A percentile compares a stretch with the other conserved stretches of the same genome.
These are phyloP conservation scores for Kitagawia praeruptora DNA, from an alignment of 129 eudicot species.

Conservation along the genomic window DNA sequence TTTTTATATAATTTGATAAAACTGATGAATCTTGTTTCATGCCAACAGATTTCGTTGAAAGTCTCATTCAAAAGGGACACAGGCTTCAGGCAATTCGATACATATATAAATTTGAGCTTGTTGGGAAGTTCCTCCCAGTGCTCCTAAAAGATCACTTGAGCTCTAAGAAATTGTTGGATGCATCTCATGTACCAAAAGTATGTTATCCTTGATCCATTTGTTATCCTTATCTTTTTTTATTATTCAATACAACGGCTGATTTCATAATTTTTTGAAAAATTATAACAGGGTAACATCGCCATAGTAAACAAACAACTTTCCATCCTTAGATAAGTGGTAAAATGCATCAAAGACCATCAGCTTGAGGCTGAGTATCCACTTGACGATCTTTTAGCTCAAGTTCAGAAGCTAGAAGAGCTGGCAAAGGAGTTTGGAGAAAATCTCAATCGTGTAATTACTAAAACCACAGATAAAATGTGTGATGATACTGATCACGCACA, in stretches of 20 bases:
- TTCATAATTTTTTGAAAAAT: neutral
- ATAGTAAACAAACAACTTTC: neutral
- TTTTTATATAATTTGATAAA: neutral
- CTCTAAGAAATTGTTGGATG: neutral
- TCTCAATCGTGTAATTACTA: neutral
- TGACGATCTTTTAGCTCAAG: neutral
- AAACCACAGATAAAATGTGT: too few species aligned
- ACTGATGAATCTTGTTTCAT: neutral
- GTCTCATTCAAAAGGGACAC: slow-evolving; percentile 10
- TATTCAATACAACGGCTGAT: neutral
- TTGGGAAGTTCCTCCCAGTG: slow-evolving; percentile 16
- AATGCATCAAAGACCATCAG: slow-evolving; percentile 12
- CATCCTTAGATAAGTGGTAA: slow-evolving; percentile 5
- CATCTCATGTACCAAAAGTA: neutral
- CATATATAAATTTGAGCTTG: slow-evolving; percentile 16
- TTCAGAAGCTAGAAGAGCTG: slow-evolving; percentile 11
- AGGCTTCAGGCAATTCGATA: slow-evolving; percentile 16
- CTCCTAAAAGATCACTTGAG: slow-evolving; percentile 17
- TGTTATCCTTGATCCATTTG: neutral
- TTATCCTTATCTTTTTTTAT: neutral
- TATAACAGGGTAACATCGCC: neutral
- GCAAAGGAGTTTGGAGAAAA: neutral
- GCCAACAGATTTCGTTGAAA: slow-evolving; percentile 12
- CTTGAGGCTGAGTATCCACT: slow-evolving; percentile 14
- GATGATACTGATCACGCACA: too few species aligned